Evolutionary conservation across 306 rosid genomes (phyloP).

Genomic region (Acacia crassicarpa): DNA sequence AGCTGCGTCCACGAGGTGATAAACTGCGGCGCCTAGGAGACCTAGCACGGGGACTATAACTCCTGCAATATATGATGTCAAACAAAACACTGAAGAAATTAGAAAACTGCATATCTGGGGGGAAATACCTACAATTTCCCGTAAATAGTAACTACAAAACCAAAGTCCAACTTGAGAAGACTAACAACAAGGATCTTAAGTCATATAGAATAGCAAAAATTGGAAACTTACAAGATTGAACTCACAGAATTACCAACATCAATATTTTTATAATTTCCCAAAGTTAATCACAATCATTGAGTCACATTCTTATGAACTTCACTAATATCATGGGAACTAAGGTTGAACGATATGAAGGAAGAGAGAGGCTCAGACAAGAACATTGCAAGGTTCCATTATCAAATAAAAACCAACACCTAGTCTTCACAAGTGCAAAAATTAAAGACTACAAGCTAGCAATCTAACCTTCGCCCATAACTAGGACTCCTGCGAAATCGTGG

Average conservation of each 20-base stretch:
- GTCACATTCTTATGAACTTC: neutral
- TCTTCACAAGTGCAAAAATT: neutral
- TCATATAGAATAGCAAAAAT: neutral
- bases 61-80: slow-evolving; percentile 49
- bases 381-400: neutral
- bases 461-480: slow-evolving; percentile 93
- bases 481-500: slow-evolving; percentile 94
- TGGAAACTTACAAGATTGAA: neutral
- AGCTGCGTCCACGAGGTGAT: slow-evolving; percentile 92
- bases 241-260: neutral
- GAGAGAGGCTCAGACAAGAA: neutral
- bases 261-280: neutral
- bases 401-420: neutral
- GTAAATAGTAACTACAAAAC: neutral
- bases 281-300: neutral
- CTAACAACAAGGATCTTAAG: neutral
- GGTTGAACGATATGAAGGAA: neutral
- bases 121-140: neutral
- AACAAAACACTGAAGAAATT: neutral
- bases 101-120: neutral
- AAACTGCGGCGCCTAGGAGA: slow-evolving; percentile 93
- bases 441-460: neutral
- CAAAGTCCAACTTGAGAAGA: neutral
- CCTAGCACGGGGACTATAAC: slow-evolving; percentile 89
- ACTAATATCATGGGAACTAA: neutral